Percentiles rank a stretch among this genome's conserved stretches.
phyloP scores from a whole-genome alignment of 116 monocot genomes.

The Papilionanthe hybrid region DNA sequence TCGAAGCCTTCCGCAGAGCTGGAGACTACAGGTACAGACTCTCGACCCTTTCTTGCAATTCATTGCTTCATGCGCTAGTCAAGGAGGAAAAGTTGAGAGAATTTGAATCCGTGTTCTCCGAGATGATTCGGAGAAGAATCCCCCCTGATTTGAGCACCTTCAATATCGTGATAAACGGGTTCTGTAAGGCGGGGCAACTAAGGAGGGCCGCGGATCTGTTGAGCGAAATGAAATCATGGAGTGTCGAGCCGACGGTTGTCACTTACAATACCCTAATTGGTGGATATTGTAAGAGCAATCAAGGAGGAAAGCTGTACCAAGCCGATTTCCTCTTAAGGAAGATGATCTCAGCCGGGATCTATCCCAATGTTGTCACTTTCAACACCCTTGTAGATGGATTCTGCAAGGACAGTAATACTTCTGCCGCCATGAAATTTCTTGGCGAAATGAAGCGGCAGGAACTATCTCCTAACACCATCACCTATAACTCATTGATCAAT shows the following conservation, averaged over 20 bases:
- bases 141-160: slow-evolving; percentile 66
- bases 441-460: slow-evolving; percentile 63
- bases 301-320: slow-evolving; percentile 57
- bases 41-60: slow-evolving; percentile 59
- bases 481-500: slow-evolving; percentile 67
- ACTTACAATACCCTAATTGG: slow-evolving; percentile 81
- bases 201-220: slow-evolving; percentile 52
- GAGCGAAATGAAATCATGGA: slow-evolving; percentile 71
- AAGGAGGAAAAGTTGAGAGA: slow-evolving; percentile 15
- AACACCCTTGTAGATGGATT: slow-evolving; percentile 82
- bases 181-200: slow-evolving; percentile 62
- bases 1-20: slow-evolving; percentile 51
- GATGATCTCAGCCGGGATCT: slow-evolving; percentile 47
- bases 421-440: slow-evolving; percentile 52
- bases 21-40: slow-evolving; percentile 46
- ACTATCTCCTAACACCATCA: slow-evolving; percentile 43
- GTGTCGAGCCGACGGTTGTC: slow-evolving; percentile 49
- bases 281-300: slow-evolving; percentile 66
- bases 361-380: slow-evolving; percentile 70
- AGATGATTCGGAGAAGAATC: slow-evolving; percentile 46
- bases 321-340: slow-evolving; percentile 58
- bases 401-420: slow-evolving; percentile 63
- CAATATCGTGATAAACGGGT: slow-evolving; percentile 63
- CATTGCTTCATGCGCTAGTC: slow-evolving; percentile 46
- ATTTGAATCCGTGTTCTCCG: slow-evolving; percentile 44